These are phyloP conservation scores for Trichosanthes truncata DNA, from an alignment of 306 rosid species.

Conservation along the genomic window DNA sequence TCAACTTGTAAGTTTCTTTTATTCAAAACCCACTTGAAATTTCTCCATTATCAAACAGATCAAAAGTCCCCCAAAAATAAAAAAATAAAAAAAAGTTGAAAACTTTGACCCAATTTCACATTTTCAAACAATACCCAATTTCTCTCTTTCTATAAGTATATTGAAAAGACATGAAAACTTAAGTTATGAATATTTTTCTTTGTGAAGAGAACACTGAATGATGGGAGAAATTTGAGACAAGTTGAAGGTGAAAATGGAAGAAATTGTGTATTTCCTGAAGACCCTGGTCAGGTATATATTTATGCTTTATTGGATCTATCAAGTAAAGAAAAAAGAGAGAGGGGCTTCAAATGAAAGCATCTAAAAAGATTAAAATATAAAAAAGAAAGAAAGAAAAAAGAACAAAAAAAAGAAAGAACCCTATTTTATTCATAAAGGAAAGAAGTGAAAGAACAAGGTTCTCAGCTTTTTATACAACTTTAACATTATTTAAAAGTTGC, in stretches of 20 bases:
- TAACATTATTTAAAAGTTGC: not conserved
- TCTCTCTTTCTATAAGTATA: not conserved
- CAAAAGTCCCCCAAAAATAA: not conserved
- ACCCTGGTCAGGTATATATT: conserved; percentile 30
- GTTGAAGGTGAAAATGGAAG: conserved; percentile 19
- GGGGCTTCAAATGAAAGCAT: conserved; percentile 13
- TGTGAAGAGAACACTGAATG: not conserved
- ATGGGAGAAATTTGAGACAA: conserved; percentile 16
- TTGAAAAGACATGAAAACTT: not conserved
- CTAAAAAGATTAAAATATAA: not conserved
- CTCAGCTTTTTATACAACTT: conserved; percentile 24
- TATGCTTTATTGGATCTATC: conserved; percentile 45
- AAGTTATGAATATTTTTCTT: not conserved
- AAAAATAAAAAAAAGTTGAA: not conserved
- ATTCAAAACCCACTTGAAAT: not conserved
- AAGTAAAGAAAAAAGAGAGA: not conserved
- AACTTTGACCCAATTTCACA: not conserved
- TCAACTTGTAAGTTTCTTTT: not conserved
- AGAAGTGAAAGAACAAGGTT: conserved; percentile 26
- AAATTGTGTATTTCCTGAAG: conserved; percentile 26
- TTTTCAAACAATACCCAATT: not conserved
- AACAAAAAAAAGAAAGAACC: not conserved
- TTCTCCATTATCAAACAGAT: not conserved
- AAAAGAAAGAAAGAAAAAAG: not conserved
- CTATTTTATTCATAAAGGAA: conserved; percentile 4